Base-by-base conservation (phyloP, 2,329 filamentous ascomycete genomes). In the Fusarium dimerum region DNA sequence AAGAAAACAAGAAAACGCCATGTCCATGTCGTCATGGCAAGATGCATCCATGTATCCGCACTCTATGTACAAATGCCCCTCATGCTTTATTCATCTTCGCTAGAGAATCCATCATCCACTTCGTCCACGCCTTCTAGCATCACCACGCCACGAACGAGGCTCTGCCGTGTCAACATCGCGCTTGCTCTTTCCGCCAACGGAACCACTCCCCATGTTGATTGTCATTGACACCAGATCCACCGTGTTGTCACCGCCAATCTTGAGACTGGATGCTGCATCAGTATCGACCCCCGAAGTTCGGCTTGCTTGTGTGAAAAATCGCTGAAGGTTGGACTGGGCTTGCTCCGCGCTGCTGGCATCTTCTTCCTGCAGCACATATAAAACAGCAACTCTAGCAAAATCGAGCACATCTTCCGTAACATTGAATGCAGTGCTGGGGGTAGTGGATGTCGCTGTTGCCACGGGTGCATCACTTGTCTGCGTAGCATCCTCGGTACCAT, bases 311-410 rank as follows among this genome's bases (percentile, higher is more conserved):
- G 70, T 75, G 57, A 88, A 84, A 59, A 86, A 82, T 2, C 64
- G 69, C 64, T 86, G 80, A 12, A 88, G 71, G 4, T 68, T 64
- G 8, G 68, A 71, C 64, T 87, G 85, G 1, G 83, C 83, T 6
- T 68, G 68, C 43, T 80, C 76, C 0, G 84, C 85, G 39, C 74
- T 72, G 32, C 73, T 67, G 2, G 85, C 61, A 6, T 68, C 73
- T 51, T 81, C 70, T 59, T 84, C 71, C 62, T 88, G 83, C 2
- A 88, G 71, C 26, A 89, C 74, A 57, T 77, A 87, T 15, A 89
- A 73, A 3, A 88, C 80, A 0, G 78, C 79, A 2, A 86, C 77
- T 4, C 85, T 78, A 1, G 83, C 80, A 71, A 89, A 89, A 62
- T 88, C 85, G 1, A 86, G 71, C 1, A 78, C 76, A 45, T 82